Conservation (phyloP, 2,329 filamentous ascomycete species). For the Fusarium sp. region DNA sequence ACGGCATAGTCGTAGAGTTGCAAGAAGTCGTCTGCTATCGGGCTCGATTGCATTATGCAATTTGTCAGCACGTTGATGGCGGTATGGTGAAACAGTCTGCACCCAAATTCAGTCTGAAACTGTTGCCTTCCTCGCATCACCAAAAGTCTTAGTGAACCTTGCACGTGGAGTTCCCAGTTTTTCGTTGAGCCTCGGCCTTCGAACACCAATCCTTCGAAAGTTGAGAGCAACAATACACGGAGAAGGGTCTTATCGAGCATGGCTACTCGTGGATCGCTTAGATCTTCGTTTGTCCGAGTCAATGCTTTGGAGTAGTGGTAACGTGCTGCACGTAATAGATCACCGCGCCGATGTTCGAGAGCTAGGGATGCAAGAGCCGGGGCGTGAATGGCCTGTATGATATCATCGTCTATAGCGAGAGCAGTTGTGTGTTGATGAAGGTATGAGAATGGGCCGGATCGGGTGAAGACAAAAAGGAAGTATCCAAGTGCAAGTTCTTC, state of each 20-base stretch:
- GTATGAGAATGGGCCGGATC: not conserved
- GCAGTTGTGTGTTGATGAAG: not conserved
- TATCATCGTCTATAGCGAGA: not conserved
- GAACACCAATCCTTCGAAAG: not conserved
- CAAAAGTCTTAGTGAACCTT: not conserved
- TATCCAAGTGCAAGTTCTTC: not conserved
- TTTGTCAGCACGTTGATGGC: not conserved
- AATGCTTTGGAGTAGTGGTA: not conserved
- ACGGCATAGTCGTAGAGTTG: not conserved
- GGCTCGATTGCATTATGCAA: not conserved
- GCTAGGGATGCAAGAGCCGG: not conserved
- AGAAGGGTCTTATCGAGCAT: not conserved
- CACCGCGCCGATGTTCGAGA: not conserved
- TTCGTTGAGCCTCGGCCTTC: not conserved
- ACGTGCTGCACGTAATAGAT: not conserved
- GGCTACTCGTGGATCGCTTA: not conserved
- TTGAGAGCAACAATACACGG: not conserved
- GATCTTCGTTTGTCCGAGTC: not conserved
- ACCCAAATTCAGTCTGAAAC: not conserved
- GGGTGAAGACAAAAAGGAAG: not conserved
- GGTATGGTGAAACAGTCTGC: not conserved
- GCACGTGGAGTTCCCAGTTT: not conserved
- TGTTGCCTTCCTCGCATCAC: not conserved
- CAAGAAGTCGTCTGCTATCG: not conserved
- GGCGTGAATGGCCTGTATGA: not conserved